These are phyloP conservation scores for Fusarium goolgardi DNA, from an alignment of 2,329 filamentous ascomycete species.

Conservation along the genomic window DNA sequence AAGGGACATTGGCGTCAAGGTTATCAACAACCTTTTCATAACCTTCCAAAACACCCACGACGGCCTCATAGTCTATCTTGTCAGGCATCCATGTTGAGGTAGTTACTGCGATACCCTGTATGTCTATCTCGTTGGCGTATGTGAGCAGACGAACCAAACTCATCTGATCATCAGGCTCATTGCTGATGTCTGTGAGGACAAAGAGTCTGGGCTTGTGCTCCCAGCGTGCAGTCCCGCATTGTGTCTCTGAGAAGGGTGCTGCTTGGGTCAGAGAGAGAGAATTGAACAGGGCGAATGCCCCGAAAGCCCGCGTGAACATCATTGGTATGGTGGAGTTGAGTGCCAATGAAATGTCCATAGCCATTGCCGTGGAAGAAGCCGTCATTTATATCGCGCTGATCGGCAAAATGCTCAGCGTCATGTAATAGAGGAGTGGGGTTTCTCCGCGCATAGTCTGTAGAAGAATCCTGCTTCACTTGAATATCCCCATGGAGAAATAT, in stretches of 20 bases:
- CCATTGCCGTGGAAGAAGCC: background rate
- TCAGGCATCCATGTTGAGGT: constrained; percentile 58
- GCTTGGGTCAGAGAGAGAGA: background rate
- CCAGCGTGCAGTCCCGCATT: background rate
- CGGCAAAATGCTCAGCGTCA: background rate
- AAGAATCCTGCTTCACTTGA: background rate
- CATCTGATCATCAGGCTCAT: constrained; percentile 59
- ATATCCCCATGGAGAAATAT: background rate
- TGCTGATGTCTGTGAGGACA: constrained; percentile 58
- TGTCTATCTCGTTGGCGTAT: constrained; percentile 59
- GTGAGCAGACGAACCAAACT: constrained; percentile 57
- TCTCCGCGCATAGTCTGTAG: background rate
- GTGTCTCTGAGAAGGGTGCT: background rate
- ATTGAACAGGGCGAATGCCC: constrained; percentile 16
- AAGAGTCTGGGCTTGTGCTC: constrained; percentile 51
- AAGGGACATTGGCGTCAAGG: constrained; percentile 17
- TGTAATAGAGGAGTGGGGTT: background rate
- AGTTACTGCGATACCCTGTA: constrained; percentile 56
- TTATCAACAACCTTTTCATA: constrained; percentile 47
- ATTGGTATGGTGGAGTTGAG: background rate
- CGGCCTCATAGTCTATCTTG: constrained; percentile 47
- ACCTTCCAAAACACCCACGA: constrained; percentile 42
- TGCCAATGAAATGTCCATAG: background rate
- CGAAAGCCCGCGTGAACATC: constrained; percentile 15
- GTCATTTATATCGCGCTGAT: background rate